Percentiles rank a stretch among this genome's conserved stretches.
phyloP scores from a whole-genome alignment of 2,329 filamentous ascomycete genomes.

The Ascochyta koolunga region DNA sequence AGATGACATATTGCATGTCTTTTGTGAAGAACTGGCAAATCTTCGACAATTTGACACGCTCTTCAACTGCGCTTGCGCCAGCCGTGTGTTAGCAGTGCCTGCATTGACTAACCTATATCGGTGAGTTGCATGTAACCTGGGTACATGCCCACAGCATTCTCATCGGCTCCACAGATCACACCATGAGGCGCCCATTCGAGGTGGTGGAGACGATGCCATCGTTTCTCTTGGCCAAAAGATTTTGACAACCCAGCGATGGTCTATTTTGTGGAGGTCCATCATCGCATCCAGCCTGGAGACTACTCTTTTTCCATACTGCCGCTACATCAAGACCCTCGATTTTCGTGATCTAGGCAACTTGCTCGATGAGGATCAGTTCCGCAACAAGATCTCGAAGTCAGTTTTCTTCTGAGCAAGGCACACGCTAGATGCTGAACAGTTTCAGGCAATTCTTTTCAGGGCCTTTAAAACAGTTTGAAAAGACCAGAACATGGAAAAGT shows the following conservation, averaged over 20 bases:
- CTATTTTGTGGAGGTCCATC: conserved; percentile 71
- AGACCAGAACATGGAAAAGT: conserved; percentile 25
- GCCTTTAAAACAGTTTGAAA: conserved; percentile 53
- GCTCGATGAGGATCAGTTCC: conserved; percentile 65
- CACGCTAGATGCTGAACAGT: conserved; percentile 10
- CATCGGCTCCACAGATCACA: conserved; percentile 45
- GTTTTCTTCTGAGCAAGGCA: conserved; percentile 26
- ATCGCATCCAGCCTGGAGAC: conserved; percentile 67
- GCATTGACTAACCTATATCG: conserved; percentile 69
- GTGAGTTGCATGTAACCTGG: conserved; percentile 47
- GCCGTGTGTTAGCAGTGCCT: conserved; percentile 62
- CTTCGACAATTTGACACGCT: conserved; percentile 65
- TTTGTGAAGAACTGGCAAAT: conserved; percentile 64
- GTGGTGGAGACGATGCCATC: conserved; percentile 52
- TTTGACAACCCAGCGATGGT: conserved; percentile 62
- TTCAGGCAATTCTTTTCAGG: conserved; percentile 59
- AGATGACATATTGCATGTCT: conserved; percentile 65
- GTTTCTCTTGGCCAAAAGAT: conserved; percentile 50
- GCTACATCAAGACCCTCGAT: conserved; percentile 69
- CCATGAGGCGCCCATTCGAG: conserved; percentile 52
- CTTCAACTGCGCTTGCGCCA: conserved; percentile 63
- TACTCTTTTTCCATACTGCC: conserved; percentile 71
- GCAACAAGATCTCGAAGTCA: conserved; percentile 62
- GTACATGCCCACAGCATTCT: not conserved
- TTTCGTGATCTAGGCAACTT: conserved; percentile 66